These are phyloP conservation scores for Aspergillus fumigatus DNA, from an alignment of 2,329 filamentous ascomycete genomes.

Conservation along the genomic window DNA sequence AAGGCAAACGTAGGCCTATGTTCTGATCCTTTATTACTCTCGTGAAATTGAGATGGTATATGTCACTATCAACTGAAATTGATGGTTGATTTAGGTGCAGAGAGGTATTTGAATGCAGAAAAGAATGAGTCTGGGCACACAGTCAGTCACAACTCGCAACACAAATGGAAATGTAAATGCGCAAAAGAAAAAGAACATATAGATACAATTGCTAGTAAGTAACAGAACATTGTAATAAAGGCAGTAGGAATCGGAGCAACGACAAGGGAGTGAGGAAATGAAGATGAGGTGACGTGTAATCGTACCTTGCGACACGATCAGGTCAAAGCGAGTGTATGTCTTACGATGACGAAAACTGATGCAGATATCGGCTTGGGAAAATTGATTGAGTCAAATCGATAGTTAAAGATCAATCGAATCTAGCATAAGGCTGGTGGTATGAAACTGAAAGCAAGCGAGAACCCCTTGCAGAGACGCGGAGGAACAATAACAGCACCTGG, in stretches of 20 bases:
- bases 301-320: constrained; percentile 7
- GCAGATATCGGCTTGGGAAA: constrained; percentile 1
- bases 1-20: not conserved
- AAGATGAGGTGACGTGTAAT: constrained; percentile 1
- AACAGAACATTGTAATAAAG: not conserved
- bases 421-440: constrained; percentile 12
- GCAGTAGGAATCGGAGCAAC: not conserved
- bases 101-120: not conserved
- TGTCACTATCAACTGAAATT: not conserved
- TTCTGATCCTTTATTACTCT: not conserved
- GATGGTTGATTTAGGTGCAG: not conserved
- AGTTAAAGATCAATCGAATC: constrained; percentile 6
- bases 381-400: constrained; percentile 10
- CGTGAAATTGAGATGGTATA: not conserved
- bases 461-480: constrained; percentile 17
- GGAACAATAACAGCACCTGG: constrained; percentile 25
- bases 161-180: not conserved
- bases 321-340: constrained; percentile 12
- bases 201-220: not conserved
- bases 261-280: constrained; percentile 1
- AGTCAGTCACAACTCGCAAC: not conserved
- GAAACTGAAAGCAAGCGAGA: constrained; percentile 11
- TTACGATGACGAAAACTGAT: constrained; percentile 3
- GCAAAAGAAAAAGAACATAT: not conserved
- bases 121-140: not conserved